Base-by-base conservation (phyloP, 2,329 filamentous ascomycete genomes). In the Cadophora sp. region DNA sequence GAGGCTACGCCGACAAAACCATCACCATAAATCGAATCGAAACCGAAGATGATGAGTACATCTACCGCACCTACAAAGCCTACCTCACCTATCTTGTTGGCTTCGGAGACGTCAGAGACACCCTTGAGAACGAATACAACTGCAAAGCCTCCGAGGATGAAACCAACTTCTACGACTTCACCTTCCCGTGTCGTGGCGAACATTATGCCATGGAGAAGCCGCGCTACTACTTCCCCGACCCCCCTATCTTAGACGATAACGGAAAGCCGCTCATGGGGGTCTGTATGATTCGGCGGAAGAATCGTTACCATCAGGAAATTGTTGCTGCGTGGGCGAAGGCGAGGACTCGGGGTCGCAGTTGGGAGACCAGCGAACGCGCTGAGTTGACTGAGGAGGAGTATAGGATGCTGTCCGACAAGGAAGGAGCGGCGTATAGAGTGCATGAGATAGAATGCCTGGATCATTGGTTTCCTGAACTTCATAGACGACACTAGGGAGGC, bases 121-220 rank as follows among this genome's bases (percentile, higher is more conserved):
- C 19, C 19, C 43, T 46, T 22, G 43, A 46, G 43, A 59, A 59
- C 55, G 31, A 40, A 11, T 59, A 59, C 22, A 59, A 59, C 31
- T 59, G 55, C 55, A 37, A 40, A 16, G 55, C 31, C 11, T 59
- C 55, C 9, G 29, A n/a, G 16, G n/a, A 59, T 6, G 55, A 59
- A 14, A 40, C 22, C 22, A 12, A 2, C 34, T 59, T 59, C 55
- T 59, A 24, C n/a, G 55, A 59, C 31, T 59, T 59, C 22, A 59
- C 55, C n/a, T 59, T 59, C 55, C 55, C 43, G 29, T n/a, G 34
- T 11, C 29, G 8, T 24, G 55, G 55, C n/a, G 31, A 59, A 31
- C 55, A 59, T 26, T 24, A n/a, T 11, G 31, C 11, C 9, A 59
- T 59, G 55, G 55, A 59, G 55, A 59, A 59, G n/a, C 55, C 55